Percentiles rank a stretch among this genome's conserved stretches.
phyloP scores from a whole-genome alignment of 495 filamentous ascomycete genomes.

The Thermothielavioides terrestris region DNA sequence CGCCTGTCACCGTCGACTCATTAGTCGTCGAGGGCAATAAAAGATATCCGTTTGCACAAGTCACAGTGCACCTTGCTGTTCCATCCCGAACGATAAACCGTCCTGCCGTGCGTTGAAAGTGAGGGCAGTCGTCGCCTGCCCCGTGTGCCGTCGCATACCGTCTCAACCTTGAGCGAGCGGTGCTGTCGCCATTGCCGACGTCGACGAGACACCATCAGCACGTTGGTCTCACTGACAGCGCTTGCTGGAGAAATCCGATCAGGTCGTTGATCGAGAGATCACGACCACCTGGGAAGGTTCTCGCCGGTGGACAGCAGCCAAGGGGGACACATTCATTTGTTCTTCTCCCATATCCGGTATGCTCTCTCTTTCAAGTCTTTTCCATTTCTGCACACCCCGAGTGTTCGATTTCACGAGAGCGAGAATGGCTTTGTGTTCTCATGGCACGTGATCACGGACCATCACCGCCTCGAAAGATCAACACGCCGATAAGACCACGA shows the following conservation, averaged over 20 bases:
- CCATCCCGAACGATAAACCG: conserved; percentile 17
- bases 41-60: conserved; percentile 32
- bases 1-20: conserved; percentile 29
- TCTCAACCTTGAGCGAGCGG: no score
- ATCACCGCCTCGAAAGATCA: background rate
- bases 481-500: no score
- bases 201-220: conserved; percentile 6
- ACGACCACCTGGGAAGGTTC: conserved; percentile 16
- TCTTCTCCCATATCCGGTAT: conserved; percentile 85
- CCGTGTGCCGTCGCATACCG: conserved; percentile 4
- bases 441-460: background rate
- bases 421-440: no score
- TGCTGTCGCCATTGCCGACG: no score
- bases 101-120: conserved; percentile 23
- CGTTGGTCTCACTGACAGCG: background rate
- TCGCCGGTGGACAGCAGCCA: conserved; percentile 33
- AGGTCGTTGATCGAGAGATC: conserved; percentile 32
- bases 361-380: conserved; percentile 20
- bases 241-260: conserved; percentile 2
- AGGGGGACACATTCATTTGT: conserved; percentile 99
- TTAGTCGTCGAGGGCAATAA: conserved; percentile 28
- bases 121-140: conserved; percentile 8
- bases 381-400: background rate
- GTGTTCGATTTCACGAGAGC: no score
- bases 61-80: conserved; percentile 26